Evolutionary conservation across 2,329 filamentous ascomycete species (phyloP), one percentile per base, ranked within the genome.

Genomic region (Fusarium foetens): DNA sequence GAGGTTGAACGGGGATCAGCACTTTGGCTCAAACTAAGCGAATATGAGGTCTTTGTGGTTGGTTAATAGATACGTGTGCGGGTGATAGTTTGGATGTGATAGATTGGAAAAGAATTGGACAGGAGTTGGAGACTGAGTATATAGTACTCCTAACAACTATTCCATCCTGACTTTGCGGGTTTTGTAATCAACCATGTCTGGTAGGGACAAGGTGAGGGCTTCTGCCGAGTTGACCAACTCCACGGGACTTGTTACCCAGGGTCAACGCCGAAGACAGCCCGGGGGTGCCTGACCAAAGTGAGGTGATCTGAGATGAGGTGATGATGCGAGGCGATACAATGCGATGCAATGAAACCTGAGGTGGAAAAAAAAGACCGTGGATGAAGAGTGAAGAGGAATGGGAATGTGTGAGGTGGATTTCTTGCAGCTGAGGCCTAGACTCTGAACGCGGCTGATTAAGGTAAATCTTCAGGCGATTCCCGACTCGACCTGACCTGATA

Each of bases 111-210:
- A 58, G 29, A 45, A 8, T 39, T 42, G 41, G 41, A 46, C 35
- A 60, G 38, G 64, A 52, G 31, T 46, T 42, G 39, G 49, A 48
- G 13, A 49, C 57, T 69, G 67, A 61, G 64, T 55, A 64, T 66
- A 58, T 63, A 51, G 51, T 58, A 46, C 38, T 51, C 42, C 62
- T 43, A 53, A 59, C 54, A 31, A 35, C 63, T 76, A 74, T 66
- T 68, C 64, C 51, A 71, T 71, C 57, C 55, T 48, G 41, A 35
- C 58, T 31, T 54, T 54, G 54, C 58, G 61, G 58, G 70, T 69
- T 70, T 73, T 60, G 71, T 75, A 76, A 73, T 68, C 66, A 75
- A 58, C 49, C 64, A 70, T 70, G 54, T 58, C 51, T 41, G 45
- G 58, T 62, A 53, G 54, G 21, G 41, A 23, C 33, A 39, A 49